Evolutionary conservation across 2,329 filamentous ascomycete species (phyloP).

Genomic region (Neocatenulostroma microsporum): DNA sequence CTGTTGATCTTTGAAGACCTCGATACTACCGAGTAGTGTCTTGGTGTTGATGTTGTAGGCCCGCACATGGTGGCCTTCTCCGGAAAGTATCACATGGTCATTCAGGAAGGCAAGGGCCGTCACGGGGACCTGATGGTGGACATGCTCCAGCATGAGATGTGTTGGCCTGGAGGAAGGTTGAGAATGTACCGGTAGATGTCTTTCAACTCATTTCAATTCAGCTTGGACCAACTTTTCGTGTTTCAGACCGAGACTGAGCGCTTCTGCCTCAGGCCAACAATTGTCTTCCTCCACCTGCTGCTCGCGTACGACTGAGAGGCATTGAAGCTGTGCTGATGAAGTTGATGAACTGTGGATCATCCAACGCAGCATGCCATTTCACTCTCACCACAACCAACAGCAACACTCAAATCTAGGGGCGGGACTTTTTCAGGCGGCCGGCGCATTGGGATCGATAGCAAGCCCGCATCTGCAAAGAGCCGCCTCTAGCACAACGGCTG

Average conservation of each 20-base stretch:
- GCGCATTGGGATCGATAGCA: slow-evolving; percentile 42
- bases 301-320: too few relatives aligned
- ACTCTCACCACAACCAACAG: slow-evolving; percentile 10
- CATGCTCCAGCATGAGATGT: slow-evolving; percentile 23
- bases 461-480: slow-evolving; percentile 36
- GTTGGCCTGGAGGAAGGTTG: too few relatives aligned
- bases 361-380: slow-evolving; percentile 14
- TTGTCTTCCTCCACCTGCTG: too few relatives aligned
- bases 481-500: slow-evolving; percentile 34
- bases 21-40: slow-evolving; percentile 26
- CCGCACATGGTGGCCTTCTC: slow-evolving; percentile 36
- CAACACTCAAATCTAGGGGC: slow-evolving; percentile 18
- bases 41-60: slow-evolving; percentile 29
- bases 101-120: slow-evolving; percentile 37
- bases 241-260: background rate
- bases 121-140: slow-evolving; percentile 33
- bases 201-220: too few relatives aligned
- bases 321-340: too few relatives aligned
- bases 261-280: background rate
- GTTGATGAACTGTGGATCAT: too few relatives aligned
- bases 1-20: slow-evolving; percentile 58
- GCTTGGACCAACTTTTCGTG: too few relatives aligned
- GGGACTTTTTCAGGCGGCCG: slow-evolving; percentile 39
- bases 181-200: too few relatives aligned
- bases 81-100: slow-evolving; percentile 32